Percentiles rank a stretch among this genome's conserved stretches.
Conservation (phyloP, 148 eudicot genomes). For the Tetragonia tetragonoides region DNA sequence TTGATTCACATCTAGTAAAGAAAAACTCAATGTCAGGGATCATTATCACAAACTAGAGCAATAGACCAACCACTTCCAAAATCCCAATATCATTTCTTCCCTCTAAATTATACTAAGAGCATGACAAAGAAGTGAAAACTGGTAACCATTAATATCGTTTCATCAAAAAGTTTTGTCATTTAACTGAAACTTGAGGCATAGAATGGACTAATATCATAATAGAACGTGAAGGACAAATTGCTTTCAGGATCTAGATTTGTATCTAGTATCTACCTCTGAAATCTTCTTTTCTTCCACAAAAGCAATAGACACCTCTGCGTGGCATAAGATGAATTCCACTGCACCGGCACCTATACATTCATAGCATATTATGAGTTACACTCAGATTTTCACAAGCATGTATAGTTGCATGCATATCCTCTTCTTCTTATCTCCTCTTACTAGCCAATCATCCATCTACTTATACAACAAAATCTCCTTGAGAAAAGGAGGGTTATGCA, state of each 20-base stretch:
- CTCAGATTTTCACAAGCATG: background rate
- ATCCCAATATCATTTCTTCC: too few species aligned
- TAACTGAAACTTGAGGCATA: too few species aligned
- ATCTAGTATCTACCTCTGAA: conserved; percentile 51
- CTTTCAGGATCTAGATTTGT: background rate
- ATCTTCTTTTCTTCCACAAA: conserved; percentile 82
- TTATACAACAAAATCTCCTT: too few species aligned
- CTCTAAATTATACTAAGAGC: too few species aligned
- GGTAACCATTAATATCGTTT: too few species aligned
- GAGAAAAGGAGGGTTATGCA: background rate
- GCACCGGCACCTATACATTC: conserved; percentile 74
- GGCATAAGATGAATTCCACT: conserved; percentile 82
- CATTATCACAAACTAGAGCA: background rate
- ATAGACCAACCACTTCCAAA: too few species aligned
- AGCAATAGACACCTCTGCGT: conserved; percentile 77
- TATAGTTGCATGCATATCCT: background rate
- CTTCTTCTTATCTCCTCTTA: too few species aligned
- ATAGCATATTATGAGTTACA: conserved; percentile 5
- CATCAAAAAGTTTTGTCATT: too few species aligned
- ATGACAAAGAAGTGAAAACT: too few species aligned
- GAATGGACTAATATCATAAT: too few species aligned
- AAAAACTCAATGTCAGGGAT: background rate
- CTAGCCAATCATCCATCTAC: too few species aligned
- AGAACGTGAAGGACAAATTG: background rate
- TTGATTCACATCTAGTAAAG: background rate